Conservation (phyloP, 371 early-diverging fungal genomes). For the Circinella umbellata region DNA sequence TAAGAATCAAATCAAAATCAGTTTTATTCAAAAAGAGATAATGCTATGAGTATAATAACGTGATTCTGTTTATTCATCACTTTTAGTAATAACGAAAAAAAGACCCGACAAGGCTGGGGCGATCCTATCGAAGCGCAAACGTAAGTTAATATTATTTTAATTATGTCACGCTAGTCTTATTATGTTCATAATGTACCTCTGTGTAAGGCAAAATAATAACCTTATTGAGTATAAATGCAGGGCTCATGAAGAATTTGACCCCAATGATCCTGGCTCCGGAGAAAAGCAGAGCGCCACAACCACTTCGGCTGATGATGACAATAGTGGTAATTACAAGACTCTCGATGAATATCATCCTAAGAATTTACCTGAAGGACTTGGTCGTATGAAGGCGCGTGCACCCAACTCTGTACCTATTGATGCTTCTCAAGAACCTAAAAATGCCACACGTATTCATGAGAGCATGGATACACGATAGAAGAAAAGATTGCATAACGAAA, state of each 20-base stretch:
- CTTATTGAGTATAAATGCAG: neutral
- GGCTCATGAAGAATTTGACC: conserved; percentile 13
- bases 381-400: conserved; percentile 40
- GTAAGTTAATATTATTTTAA: conserved; percentile 21
- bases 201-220: neutral
- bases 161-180: neutral
- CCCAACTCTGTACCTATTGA: conserved; percentile 76
- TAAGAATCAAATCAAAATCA: neutral
- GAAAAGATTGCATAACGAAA: neutral
- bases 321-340: conserved; percentile 68
- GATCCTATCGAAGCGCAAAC: conserved; percentile 31
- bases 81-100: conserved; percentile 69
- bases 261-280: conserved; percentile 31
- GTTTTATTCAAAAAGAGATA: neutral
- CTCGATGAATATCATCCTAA: conserved; percentile 66
- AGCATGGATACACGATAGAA: neutral
- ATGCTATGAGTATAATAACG: too few species aligned
- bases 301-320: conserved; percentile 49
- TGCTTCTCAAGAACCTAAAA: conserved; percentile 63
- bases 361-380: conserved; percentile 31
- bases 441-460: conserved; percentile 34
- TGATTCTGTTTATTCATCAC: neutral
- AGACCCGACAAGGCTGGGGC: conserved; percentile 76
- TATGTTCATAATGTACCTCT: neutral
- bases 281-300: conserved; percentile 20